Evolutionary conservation across 768 basidiomycete genomes (phyloP), one percentile per base, ranked within the genome.

Genomic region (Macrolepiota dolichaula): DNA sequence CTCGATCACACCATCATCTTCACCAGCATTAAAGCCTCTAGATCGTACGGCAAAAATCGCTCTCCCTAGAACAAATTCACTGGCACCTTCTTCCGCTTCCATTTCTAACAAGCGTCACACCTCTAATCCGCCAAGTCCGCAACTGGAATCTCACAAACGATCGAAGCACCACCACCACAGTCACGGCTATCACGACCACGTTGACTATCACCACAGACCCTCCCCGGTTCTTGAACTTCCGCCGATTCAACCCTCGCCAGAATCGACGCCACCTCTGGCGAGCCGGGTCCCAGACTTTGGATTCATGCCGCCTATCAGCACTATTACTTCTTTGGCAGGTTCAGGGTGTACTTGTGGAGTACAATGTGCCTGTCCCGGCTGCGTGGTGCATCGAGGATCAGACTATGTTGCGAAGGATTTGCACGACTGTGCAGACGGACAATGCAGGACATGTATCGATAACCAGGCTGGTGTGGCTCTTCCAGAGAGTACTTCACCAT

Each of bases 281-380:
- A 59, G 68, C 12, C 53, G 71, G 25, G 68, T 77, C 25, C 84
- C 84, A 17, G 70, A 76, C 15, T 90, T 86, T 63, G 76, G 79
- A 24, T 70, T 73, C 13, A 86, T 91, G 71, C 86, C 87, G 13
- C 80, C 88, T 1, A 80, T 88, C 67, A 84, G 80, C 65, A 74
- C 77, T 46, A 79, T 87, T 47, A 74, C 76, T 22, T 85, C 86
- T 4, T 70, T 87, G 12, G 86, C 87, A 1, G 86, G 84, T 13
- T 81, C 88, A 1, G 88, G 86, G 2, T 92, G 90, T 68, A 88
- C 85, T 7, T 91, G 90, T 67, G 89, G 89, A 32, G 70, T 83
- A 46, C 73, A 75, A 42, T 92, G 90, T 67, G 79, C 79, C 13
- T 92, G 90, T 71, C 89, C 89, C 0, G 89, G 89, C 36, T 92